Evolutionary conservation across 1,284 basidiomycete species (phyloP), one percentile per base, ranked within the genome.

Genomic region (Pseudozyma thailandica): DNA sequence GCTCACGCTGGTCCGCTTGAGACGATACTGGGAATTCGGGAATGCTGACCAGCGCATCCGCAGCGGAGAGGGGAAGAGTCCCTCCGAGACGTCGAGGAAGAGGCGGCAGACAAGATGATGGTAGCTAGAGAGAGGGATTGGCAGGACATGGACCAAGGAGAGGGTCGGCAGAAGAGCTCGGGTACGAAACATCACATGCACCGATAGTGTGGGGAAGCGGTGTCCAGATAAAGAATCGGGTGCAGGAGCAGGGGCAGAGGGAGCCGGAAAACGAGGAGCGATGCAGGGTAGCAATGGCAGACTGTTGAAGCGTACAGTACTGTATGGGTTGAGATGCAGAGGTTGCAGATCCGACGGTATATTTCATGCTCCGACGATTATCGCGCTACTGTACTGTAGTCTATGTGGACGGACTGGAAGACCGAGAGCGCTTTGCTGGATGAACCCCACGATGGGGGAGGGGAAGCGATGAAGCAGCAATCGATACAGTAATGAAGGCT

Each of bases 301-400:
- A 21, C n/a, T 33, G 31, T 33, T 16, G 31, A 28, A 48, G 33
- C 9, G 48, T 20, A 38, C n/a, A n/a, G n/a, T n/a, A n/a, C n/a
- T n/a, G n/a, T n/a, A n/a, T n/a, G 21, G 21, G 27, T 18, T 18
- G 13, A 5, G 21, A 33, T 6, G 31, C 6, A 38, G 35, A 38
- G 31, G 21, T 27, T 35, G 48, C 35, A 50, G 48, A 41, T 39
- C 25, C 48, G 28, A 42, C 27, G 23, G 7, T 50, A 20, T 33
- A 43, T 42, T 50, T 50, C 38, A 50, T 42, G 39, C 49, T 50
- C 49, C 49, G 49, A 41, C 35, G 21, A 27, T n/a, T 10, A 21
- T 15, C 30, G 8, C 30, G 47, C 25, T 46, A 16, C n/a, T n/a
- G n/a, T n/a, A 15, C 28, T 20, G 28, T 10, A 23, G 10, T 44